Evolutionary conservation across 1,284 basidiomycete species (phyloP), one percentile per base, ranked within the genome.

Genomic region (Cryptococcus wingfieldii): DNA sequence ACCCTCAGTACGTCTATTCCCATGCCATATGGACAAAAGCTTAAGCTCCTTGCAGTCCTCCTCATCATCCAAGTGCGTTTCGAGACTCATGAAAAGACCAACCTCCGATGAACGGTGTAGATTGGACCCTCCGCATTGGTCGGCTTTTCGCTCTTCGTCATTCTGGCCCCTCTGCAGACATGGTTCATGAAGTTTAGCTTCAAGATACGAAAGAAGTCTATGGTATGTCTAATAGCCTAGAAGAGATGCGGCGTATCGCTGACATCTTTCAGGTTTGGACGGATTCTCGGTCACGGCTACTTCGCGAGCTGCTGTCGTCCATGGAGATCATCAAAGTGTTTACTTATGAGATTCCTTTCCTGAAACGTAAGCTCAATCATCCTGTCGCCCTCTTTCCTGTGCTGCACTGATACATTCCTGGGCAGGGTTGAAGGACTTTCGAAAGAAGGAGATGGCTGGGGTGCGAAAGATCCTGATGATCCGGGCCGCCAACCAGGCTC

Each of bases 311-410:
- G 4, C 76, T 95, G 2, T 85, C 86, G n/a, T 89, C 89, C 0
- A 92, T 94, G 83, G 86, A 88, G 64, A 82, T 94, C 54, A 88
- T 94, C 80, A 96, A 95, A 74, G 87, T 87, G 74, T 74, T 75
- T 71, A 74, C 76, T 0, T 80, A 79, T 79, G 79, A 81, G 62
- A 60, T 63, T 2, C 87, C 90, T 0, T 91, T 90, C 75, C 79
- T 81, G 5, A 60, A 74, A 25, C 82, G 87, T 51, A 83, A 42
- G 31, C 31, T 39, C 19, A 1, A 13, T n/a, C 42, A 19, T 44
- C 18, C 18, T 2, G 14, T 25, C 31, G 10, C 10, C 10, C 31
- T 34, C 31, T 34, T 34, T 13, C 2, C 27, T n/a, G 23, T 45
- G 5, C 34, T 1, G 13, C 23, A 2, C 47, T 18, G 47, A 38